Evolutionary conservation across 1,139 yeast species (phyloP), one percentile per base, ranked within the genome.

Genomic region (Saccharomycopsis hybrid): DNA sequence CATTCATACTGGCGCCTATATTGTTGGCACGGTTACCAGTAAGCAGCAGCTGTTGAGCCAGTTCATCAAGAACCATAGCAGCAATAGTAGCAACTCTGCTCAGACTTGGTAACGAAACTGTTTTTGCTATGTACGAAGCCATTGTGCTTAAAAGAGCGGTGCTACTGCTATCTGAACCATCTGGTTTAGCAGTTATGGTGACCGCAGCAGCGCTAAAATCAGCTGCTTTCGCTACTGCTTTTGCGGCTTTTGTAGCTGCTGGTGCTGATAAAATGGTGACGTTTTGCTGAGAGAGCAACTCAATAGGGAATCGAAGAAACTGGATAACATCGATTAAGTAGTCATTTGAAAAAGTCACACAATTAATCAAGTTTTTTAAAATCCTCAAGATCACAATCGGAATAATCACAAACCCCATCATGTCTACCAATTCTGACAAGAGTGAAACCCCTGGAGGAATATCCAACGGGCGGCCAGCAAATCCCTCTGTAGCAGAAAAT

Each of bases 331-430:
- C 55, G 11, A 27, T 25, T 5, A 45, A 25, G 27, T 29, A 46
- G 33, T 53, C 54, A 39, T 42, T 45, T 5, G 55, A 53, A 35
- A 51, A 53, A 5, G 55, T 51, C 5, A 49, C 52, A 30, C 32
- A 45, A 37, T 48, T 51, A 13, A 53, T 36, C n/a, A 51, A 27
- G 13, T 28, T 43, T 27, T 38, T 38, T 31, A 51, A 33, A 4
- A 48, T 24, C 13, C 48, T 47, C 24, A 50, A 41, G 5, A 44
- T 31, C 2, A 53, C 5, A 2, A 51, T 7, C 5, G 53, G 46
- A 25, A 50, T 30, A 7, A 53, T 29, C 27, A 53, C n/a, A 11
- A 49, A 35, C 11, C 48, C 55, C 3, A 50, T 13, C 7, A 48
- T 36, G 44, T 52, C 55, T 7, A 52, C 25, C 5, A 46, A 9